Base-by-base conservation (phyloP, 768 basidiomycete genomes). In the Tylopilus felleus region DNA sequence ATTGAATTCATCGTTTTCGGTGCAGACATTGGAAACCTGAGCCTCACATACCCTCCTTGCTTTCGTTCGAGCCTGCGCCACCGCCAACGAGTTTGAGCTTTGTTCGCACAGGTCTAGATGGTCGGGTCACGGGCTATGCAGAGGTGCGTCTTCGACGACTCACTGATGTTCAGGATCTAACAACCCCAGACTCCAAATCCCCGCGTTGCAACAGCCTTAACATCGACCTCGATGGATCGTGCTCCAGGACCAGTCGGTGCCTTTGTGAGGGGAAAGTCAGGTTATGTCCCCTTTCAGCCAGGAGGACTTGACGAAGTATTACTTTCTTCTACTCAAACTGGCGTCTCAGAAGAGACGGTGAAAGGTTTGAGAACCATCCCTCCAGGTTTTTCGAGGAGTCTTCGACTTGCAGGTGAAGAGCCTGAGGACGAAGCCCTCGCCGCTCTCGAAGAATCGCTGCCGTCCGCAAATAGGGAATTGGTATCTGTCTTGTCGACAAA, bases 191-290 rank as follows among this genome's bases (percentile, higher is more conserved):
- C 75, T 5, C 71, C 79, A 23, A 81, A 80, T 61, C 72, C 77
- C 31, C 80, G 77, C 43, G 65, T 78, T n/a, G 67, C 80, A 17
- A 86, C 84, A 16, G 90, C 90, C 17, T 75, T 90, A 5, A 91
- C 86, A 2, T 97, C 94, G 12, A 93, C 90, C 2, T 90, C 91
- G 27, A 71, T 95, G 54, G 82, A 87, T 56, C 83, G 96, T 47
- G 88, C 90, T 4, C 95, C 94, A 8, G 92, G 85, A 14, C 80
- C 87, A 0, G 79, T 77, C 53, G 79, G 82, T 50, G 86, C 82
- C 51, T 98, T 98, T 70, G 94, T 98, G 19, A 78, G 95, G 53
- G 97, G 97, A 42, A 97, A 96, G 71, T 89, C 93, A 21, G 88
- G 89, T 41, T 84, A 95, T 71, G 83, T 95, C 9, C 97, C 97